Base-by-base conservation (phyloP, 345 rosid genomes). In the Sapria himalayana region DNA sequence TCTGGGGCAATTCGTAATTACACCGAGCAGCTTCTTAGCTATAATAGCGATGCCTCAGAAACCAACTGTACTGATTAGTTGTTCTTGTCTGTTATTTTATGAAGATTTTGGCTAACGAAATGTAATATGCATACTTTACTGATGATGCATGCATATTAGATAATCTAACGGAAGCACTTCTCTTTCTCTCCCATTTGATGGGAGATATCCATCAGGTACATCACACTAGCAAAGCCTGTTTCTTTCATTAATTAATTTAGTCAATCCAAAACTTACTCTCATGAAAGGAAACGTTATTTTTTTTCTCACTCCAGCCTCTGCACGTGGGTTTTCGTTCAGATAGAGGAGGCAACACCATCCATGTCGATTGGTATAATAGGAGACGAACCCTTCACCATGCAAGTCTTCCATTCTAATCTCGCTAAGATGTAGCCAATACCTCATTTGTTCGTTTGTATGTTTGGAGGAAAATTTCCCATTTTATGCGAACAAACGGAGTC, bases 171-270 rank as follows among this genome's bases (percentile, higher is more conserved):
- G 85, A 81, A 58, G 81, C 94, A n/a, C 70, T 86, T 22, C 77
- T 81, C 45, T 86, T 81, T 51, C 68, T 81, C 19, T 71, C 89
- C 29, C 96, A 85, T 70, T 75, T 78, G 50, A 46, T 78, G 60
- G 96, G 94, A 29, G 96, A 85, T 52, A 71, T 81, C 45, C 97
- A 86, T 59, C 94, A 81, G 85, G 89, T 75, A 62, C n/a, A n/a
- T n/a, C n/a, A n/a, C n/a, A n/a, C n/a, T n/a, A n/a, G n/a, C n/a
- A n/a, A n/a, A n/a, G n/a, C n/a, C n/a, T n/a, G n/a, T n/a, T n/a
- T n/a, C n/a, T n/a, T n/a, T n/a, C n/a, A n/a, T n/a, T n/a, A n/a
- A n/a, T n/a, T n/a, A n/a, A n/a, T n/a, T n/a, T n/a, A n/a, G n/a
- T n/a, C n/a, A n/a, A n/a, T 14, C 6, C 19, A 2, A 7, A 13